Conservation (phyloP, 1,139 yeast genomes). For the Debaryomyces sp. region DNA sequence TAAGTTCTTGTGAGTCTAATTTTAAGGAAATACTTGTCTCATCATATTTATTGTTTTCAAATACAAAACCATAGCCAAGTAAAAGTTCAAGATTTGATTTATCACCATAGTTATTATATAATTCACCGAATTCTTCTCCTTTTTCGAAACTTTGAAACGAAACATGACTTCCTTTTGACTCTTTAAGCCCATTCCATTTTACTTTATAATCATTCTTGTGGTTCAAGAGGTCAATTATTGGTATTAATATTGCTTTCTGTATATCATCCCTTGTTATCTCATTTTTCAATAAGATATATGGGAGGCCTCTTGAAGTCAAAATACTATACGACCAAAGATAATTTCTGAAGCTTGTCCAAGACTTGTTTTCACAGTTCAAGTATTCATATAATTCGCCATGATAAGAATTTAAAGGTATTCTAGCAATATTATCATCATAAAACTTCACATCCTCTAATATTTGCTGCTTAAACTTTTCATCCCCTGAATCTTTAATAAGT, state of each 20-base stretch:
- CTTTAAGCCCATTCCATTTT: conserved; percentile 7
- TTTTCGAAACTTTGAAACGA: conserved; percentile 5
- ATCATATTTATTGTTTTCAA: conserved; percentile 10
- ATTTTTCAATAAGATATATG: conserved; percentile 8
- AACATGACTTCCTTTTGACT: neutral
- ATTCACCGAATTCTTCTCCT: conserved; percentile 4
- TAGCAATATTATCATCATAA: conserved; percentile 1
- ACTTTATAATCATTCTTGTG: conserved; percentile 10
- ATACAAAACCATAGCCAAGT: conserved; percentile 12
- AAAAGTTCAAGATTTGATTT: conserved; percentile 11
- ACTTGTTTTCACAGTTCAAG: conserved; percentile 1
- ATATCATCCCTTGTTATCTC: neutral
- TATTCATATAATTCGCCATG: conserved; percentile 5
- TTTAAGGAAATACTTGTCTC: conserved; percentile 10
- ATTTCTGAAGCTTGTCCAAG: conserved; percentile 12
- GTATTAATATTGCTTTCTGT: conserved; percentile 9
- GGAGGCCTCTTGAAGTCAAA: conserved; percentile 13
- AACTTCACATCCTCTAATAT: conserved; percentile 6
- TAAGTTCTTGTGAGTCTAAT: conserved; percentile 6
- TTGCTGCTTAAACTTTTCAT: neutral
- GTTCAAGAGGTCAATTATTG: conserved; percentile 12
- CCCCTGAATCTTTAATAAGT: neutral
- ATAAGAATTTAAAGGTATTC: neutral
- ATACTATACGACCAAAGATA: conserved; percentile 13
- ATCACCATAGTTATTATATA: conserved; percentile 13